A percentile compares a stretch with the other conserved stretches of the same genome.
These are phyloP conservation scores for Brassica balearica DNA, from an alignment of 441 rosid species.

Conservation along the genomic window DNA sequence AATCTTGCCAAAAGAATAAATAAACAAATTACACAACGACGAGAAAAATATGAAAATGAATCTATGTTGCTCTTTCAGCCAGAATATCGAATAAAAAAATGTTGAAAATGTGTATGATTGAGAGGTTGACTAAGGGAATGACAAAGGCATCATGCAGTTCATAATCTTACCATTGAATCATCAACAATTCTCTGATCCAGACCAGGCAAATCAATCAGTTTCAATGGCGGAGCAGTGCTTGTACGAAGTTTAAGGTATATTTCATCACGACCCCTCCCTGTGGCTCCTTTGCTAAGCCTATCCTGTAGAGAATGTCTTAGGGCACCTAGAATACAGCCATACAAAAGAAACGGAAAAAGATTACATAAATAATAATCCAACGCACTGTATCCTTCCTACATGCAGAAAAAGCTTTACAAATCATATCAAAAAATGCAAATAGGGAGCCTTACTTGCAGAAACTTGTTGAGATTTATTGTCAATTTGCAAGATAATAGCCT, in stretches of 20 bases:
- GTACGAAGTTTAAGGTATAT: conserved; percentile 74
- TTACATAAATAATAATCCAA: conserved; percentile 20
- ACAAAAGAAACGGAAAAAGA: conserved; percentile 21
- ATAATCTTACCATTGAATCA: conserved; percentile 61
- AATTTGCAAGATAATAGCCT: conserved; percentile 71
- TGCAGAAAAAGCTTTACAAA: conserved; percentile 10
- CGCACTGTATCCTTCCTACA: conserved; percentile 21
- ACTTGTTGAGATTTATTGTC: conserved; percentile 74
- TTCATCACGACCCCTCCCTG: conserved; percentile 67
- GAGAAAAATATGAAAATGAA: conserved; percentile 19
- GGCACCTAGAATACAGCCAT: conserved; percentile 57
- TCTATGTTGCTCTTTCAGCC: conserved; percentile 18
- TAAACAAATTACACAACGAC: conserved; percentile 37
- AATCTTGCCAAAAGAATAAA: conserved; percentile 47
- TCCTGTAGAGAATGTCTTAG: conserved; percentile 78
- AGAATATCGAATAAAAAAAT: neutral
- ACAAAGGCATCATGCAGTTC: conserved; percentile 31
- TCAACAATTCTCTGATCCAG: conserved; percentile 72
- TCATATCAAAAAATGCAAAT: neutral
- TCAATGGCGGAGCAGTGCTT: conserved; percentile 78
- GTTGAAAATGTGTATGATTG: conserved; percentile 17
- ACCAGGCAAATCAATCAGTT: conserved; percentile 79
- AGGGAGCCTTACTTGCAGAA: conserved; percentile 68
- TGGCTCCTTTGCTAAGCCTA: conserved; percentile 68
- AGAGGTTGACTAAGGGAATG: conserved; percentile 16